These are phyloP conservation scores for Daldinia bambusicola DNA, from an alignment of 495 filamentous ascomycete genomes.

Conservation along the genomic window DNA sequence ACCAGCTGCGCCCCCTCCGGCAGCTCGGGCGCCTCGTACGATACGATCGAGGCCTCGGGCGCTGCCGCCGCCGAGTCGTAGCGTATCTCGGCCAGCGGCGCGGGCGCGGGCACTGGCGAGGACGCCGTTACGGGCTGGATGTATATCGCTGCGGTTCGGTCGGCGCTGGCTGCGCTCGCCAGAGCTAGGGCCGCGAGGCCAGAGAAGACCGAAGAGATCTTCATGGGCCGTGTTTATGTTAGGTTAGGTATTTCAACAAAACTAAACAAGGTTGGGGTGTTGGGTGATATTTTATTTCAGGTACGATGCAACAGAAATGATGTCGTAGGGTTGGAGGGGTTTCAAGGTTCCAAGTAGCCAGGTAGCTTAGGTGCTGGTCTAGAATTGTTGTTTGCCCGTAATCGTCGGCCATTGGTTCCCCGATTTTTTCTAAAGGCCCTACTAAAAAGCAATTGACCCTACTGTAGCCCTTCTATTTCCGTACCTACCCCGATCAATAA, in stretches of 20 bases:
- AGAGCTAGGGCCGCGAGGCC: constrained; percentile 49
- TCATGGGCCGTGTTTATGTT: constrained; percentile 34
- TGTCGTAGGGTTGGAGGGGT: constrained; percentile 2
- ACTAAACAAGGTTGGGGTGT: too few species aligned
- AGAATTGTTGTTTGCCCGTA: constrained; percentile 6
- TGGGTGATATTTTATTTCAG: too few species aligned
- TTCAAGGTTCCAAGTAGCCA: constrained; percentile 22
- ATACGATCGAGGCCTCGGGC: constrained; percentile 49
- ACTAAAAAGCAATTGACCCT: not conserved
- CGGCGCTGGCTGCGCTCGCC: constrained; percentile 39
- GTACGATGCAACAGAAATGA: not conserved
- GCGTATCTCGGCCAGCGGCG: constrained; percentile 59
- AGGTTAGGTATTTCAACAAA: too few species aligned
- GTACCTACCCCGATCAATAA: not conserved
- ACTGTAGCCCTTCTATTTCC: not conserved
- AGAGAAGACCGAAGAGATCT: constrained; percentile 39
- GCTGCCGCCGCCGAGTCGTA: constrained; percentile 52
- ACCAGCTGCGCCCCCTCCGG: constrained; percentile 53
- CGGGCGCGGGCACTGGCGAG: constrained; percentile 36
- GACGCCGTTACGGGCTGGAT: constrained; percentile 55
- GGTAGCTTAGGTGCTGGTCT: not conserved
- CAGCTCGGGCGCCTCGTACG: constrained; percentile 62
- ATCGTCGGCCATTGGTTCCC: constrained; percentile 29
- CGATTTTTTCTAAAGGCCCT: constrained; percentile 20
- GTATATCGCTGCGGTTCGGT: constrained; percentile 54